Conservation (phyloP, 805 yeast genomes). For the Lipomyces orientalis region DNA sequence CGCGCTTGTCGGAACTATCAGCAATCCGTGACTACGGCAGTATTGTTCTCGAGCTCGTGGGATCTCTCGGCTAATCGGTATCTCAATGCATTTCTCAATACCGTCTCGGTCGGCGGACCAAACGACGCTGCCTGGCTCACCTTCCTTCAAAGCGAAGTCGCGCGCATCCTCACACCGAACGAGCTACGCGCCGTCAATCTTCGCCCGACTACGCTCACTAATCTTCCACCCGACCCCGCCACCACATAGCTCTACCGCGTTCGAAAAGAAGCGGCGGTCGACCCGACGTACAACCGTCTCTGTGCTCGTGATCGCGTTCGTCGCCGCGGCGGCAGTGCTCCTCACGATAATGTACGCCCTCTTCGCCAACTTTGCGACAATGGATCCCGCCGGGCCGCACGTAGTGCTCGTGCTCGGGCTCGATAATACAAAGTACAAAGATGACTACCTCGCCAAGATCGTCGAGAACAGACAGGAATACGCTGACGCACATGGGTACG, state of each 20-base stretch:
- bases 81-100: conserved; percentile 32
- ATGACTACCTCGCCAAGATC: conserved; percentile 65
- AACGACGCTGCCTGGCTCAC: conserved; percentile 26
- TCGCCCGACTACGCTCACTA: conserved; percentile 16
- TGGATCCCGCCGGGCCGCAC: conserved; percentile 38
- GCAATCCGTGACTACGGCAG: neutral
- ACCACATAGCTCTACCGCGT: conserved; percentile 7
- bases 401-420: conserved; percentile 77
- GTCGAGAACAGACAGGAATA: conserved; percentile 89
- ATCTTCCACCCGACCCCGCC: neutral
- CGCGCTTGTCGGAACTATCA: neutral
- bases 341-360: conserved; percentile 12
- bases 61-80: neutral
- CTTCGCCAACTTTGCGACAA: conserved; percentile 7
- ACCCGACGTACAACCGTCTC: conserved; percentile 20
- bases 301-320: conserved; percentile 9
- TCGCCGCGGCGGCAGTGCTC: conserved; percentile 10
- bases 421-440: conserved; percentile 70
- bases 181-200: conserved; percentile 17
- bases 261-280: conserved; percentile 20
- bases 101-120: conserved; percentile 30
- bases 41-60: neutral
- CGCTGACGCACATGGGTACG: conserved; percentile 80
- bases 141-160: conserved; percentile 27
- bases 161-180: conserved; percentile 19